phyloP scores from a whole-genome alignment of 2,329 filamentous ascomycete genomes.

The Phialophora tarda region DNA sequence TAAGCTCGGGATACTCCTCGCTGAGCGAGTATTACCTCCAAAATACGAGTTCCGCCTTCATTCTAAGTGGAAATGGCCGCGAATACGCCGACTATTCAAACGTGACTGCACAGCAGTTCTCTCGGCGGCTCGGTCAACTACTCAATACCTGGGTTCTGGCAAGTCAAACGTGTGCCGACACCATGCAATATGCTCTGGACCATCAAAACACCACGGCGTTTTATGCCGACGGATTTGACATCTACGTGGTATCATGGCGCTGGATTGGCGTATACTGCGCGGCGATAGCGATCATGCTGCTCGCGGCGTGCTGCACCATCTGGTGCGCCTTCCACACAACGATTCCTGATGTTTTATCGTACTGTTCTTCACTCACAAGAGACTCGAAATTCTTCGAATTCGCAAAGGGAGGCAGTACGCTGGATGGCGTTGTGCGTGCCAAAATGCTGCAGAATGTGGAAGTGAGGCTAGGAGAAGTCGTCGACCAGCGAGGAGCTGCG shows the following conservation, averaged over 20 bases:
- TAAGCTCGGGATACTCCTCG: conserved; percentile 28
- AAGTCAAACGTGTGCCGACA: background rate
- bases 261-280: conserved; percentile 28
- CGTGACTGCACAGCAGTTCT: conserved; percentile 32
- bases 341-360: conserved; percentile 34
- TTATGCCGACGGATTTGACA: background rate
- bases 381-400: background rate
- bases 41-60: conserved; percentile 29
- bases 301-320: conserved; percentile 30
- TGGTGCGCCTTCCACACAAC: conserved; percentile 27
- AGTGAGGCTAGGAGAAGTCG: background rate
- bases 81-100: conserved; percentile 31
- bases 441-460: background rate
- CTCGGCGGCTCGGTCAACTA: conserved; percentile 34
- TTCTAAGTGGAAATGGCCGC: conserved; percentile 29
- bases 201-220: background rate
- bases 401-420: background rate
- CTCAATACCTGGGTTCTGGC: conserved; percentile 33
- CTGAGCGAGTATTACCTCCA: conserved; percentile 33
- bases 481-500: background rate
- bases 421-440: background rate
- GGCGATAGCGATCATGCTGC: conserved; percentile 31
- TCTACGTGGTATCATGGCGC: background rate
- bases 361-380: conserved; percentile 22
- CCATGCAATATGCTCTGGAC: background rate